Base-by-base conservation (phyloP, 352 stramenopile genomes). In the Globisporangium iwayamae region DNA sequence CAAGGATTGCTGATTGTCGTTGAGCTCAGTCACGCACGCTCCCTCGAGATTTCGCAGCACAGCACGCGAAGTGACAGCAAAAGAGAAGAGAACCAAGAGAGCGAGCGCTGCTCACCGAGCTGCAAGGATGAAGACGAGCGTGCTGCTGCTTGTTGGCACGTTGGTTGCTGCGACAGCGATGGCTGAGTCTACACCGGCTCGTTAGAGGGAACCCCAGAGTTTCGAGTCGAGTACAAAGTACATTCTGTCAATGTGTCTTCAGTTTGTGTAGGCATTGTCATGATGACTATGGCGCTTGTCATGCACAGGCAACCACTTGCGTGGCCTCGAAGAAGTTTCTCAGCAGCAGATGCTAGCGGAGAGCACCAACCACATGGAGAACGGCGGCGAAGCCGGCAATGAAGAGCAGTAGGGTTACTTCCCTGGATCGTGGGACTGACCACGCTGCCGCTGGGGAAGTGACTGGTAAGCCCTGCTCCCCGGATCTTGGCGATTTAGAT, bases 71-170 rank as follows among this genome's bases (percentile, higher is more conserved):
- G 4, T 16, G 32, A 48, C 18, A 38, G 4, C 20, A 51, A 20
- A 50, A 4, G n/a, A 56, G n/a, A n/a, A n/a, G n/a, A 36, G 50
- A 30, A 46, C 20, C 22, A 16, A 20, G 11, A 13, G 30, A 10
- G 4, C 8, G n/a, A n/a, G n/a, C 11, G 2, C 7, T 25, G 22
- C 28, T 38, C 14, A 28, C 4, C 25, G 2, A 3, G n/a, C 18
- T 28, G 30, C 14, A 46, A n/a, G 9, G 11, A 58, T 58, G 52
- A 58, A 58, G 52, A 46, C 52, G 30, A 46, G 34, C 18, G 32
- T 32, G 16, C 13, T 58, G 16, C 18, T 58, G 52, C 7, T 58
- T 16, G 52, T 8, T 28, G 32, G 30, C 32, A 32, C 30, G 36
- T 16, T 45, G 36, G 16, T 58, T 32, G 32, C 52, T n/a, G 52